Conservation (phyloP, 2,329 filamentous ascomycete species). For the Periconia macrospinosa region DNA sequence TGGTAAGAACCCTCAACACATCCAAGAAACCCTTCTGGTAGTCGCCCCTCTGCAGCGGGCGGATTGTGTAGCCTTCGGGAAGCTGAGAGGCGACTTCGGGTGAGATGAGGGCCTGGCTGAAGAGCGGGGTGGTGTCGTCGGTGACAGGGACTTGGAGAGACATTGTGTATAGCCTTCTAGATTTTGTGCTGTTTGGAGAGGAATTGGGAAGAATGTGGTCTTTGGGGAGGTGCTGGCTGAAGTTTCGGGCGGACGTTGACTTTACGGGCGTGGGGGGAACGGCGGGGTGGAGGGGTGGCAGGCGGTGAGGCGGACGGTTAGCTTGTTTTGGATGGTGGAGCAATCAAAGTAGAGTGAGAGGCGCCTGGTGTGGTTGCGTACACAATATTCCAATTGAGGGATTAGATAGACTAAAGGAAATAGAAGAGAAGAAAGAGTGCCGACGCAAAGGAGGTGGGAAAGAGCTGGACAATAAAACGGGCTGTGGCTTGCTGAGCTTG, state of each 20-base stretch:
- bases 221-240: not conserved
- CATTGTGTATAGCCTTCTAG: slow-evolving; percentile 3
- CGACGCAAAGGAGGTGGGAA: not conserved
- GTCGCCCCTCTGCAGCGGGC: slow-evolving; percentile 77
- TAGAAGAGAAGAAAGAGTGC: too few relatives aligned
- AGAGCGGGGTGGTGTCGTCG: slow-evolving; percentile 61
- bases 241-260: not conserved
- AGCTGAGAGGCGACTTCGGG: slow-evolving; percentile 71
- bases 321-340: not conserved
- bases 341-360: not conserved
- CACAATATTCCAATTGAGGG: not conserved
- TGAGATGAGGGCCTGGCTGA: slow-evolving; percentile 76
- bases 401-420: not conserved
- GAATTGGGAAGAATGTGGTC: too few relatives aligned
- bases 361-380: not conserved
- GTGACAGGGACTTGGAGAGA: slow-evolving; percentile 17
- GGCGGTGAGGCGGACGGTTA: slow-evolving; percentile 3
- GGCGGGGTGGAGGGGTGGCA: not conserved
- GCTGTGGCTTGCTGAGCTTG: slow-evolving; percentile 1
- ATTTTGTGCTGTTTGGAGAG: too few relatives aligned
- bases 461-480: not conserved
- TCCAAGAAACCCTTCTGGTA: slow-evolving; percentile 84
- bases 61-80: slow-evolving; percentile 79
- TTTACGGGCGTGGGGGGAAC: not conserved
- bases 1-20: slow-evolving; percentile 87